phyloP scores from a whole-genome alignment of 2,329 filamentous ascomycete genomes.

The Sodiomyces alkalinus region DNA sequence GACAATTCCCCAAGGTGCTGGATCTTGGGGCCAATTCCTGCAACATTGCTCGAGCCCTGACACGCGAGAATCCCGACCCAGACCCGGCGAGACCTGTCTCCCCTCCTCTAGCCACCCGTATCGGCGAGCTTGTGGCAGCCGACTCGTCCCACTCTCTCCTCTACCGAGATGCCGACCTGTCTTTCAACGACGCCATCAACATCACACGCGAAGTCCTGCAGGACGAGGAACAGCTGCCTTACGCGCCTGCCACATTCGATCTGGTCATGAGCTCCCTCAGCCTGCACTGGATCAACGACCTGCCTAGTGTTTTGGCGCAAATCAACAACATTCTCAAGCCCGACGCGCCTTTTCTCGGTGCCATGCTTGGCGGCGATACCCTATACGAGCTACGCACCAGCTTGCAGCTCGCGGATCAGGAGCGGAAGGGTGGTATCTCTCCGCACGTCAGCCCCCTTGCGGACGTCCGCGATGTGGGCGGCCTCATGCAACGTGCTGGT shows the following conservation, averaged over 20 bases:
- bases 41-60: conserved; percentile 76
- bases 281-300: conserved; percentile 95
- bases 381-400: conserved; percentile 88
- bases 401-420: conserved; percentile 80
- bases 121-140: conserved; percentile 62
- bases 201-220: conserved; percentile 63
- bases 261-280: conserved; percentile 79
- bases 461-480: conserved; percentile 82
- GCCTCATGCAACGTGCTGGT: conserved; percentile 68
- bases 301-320: conserved; percentile 70
- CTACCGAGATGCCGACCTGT: conserved; percentile 59
- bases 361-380: conserved; percentile 93
- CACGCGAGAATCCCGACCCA: conserved; percentile 51
- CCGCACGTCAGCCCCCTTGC: conserved; percentile 85
- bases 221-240: conserved; percentile 67
- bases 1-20: conserved; percentile 67
- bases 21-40: conserved; percentile 93
- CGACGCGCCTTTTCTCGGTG: conserved; percentile 80
- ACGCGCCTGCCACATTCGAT: conserved; percentile 64
- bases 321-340: conserved; percentile 81
- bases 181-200: conserved; percentile 59
- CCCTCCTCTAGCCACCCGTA: conserved; percentile 53
- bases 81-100: conserved; percentile 38
- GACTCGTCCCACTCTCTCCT: conserved; percentile 69
- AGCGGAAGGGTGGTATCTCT: conserved; percentile 79